Percentiles rank a stretch among this genome's conserved stretches.
Conservation (phyloP, 2,329 filamentous ascomycete species). For the Neoscytalidium dimidiatum region DNA sequence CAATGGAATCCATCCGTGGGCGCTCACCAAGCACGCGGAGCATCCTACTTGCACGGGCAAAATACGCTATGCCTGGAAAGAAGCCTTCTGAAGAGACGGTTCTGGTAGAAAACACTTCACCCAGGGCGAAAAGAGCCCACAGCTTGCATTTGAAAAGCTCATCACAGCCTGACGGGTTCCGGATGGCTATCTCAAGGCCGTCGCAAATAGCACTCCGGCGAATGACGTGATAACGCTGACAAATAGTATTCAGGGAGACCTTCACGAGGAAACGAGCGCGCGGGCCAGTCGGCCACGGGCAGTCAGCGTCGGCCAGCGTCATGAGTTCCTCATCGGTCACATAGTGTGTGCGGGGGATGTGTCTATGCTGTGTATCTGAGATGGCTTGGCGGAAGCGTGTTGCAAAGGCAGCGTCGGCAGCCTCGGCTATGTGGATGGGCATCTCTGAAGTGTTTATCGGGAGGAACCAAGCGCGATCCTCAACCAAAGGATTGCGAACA, state of each 20-base stretch:
- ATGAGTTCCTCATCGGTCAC: conserved; percentile 35
- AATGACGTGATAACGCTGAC: conserved; percentile 46
- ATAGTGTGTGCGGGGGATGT: conserved; percentile 38
- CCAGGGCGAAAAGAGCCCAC: conserved; percentile 49
- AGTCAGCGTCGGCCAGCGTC: conserved; percentile 35
- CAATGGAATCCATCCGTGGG: conserved; percentile 47
- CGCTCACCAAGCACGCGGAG: conserved; percentile 45
- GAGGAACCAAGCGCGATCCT: conserved; percentile 40
- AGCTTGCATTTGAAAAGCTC: conserved; percentile 43
- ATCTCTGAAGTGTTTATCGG: conserved; percentile 32
- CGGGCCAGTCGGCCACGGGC: conserved; percentile 43
- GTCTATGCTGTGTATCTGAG: conserved; percentile 26
- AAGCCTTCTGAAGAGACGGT: conserved; percentile 33
- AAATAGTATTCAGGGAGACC: conserved; percentile 45
- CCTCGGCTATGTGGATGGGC: conserved; percentile 40
- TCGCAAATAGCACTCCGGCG: conserved; percentile 41
- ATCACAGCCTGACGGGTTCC: conserved; percentile 36
- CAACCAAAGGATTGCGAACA: conserved; percentile 36
- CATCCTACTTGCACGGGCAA: conserved; percentile 43
- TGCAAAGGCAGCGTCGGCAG: conserved; percentile 40
- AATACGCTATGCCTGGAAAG: conserved; percentile 50
- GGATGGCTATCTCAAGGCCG: conserved; percentile 41
- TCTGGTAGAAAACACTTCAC: conserved; percentile 49
- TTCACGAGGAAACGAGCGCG: conserved; percentile 42
- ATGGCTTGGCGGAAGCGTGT: conserved; percentile 39